phyloP scores from a whole-genome alignment of 2,329 filamentous ascomycete genomes.

The Xylariaceae sp. region DNA sequence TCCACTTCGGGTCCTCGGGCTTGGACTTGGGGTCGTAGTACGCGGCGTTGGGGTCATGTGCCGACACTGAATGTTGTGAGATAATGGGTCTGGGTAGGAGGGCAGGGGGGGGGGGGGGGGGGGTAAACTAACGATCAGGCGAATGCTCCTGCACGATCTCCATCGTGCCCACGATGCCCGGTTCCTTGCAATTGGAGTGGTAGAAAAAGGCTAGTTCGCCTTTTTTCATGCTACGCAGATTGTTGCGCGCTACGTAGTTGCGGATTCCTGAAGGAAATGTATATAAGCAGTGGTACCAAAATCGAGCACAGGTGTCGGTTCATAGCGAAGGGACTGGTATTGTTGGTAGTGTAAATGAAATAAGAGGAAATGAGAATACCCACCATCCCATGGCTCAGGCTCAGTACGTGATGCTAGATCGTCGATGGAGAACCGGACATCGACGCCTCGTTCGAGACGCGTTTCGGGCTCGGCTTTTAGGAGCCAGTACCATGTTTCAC shows the following conservation, averaged over 20 bases:
- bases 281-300: conserved; percentile 15
- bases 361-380: conserved; percentile 25
- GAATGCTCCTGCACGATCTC: conserved; percentile 83
- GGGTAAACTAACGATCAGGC: conserved; percentile 63
- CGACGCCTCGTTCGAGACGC: conserved; percentile 78
- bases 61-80: conserved; percentile 53
- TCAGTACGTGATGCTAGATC: conserved; percentile 70
- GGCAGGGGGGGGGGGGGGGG: background rate
- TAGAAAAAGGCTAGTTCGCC: conserved; percentile 97
- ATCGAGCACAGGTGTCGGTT: background rate
- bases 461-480: conserved; percentile 88
- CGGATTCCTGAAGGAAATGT: conserved; percentile 31
- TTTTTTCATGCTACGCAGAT: conserved; percentile 85
- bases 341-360: conserved; percentile 29
- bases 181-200: conserved; percentile 88
- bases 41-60: conserved; percentile 67
- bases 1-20: conserved; percentile 74
- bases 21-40: conserved; percentile 83
- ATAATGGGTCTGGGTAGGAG: background rate
- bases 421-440: conserved; percentile 93
- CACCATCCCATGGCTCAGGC: conserved; percentile 91
- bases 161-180: conserved; percentile 84
- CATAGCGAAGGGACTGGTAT: conserved; percentile 28
- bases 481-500: conserved; percentile 62
- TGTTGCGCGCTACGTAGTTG: conserved; percentile 67